A percentile compares a stretch with the other conserved stretches of the same genome.
phyloP scores from a whole-genome alignment of 2,329 filamentous ascomycete species.

The Fusarium sp. region DNA sequence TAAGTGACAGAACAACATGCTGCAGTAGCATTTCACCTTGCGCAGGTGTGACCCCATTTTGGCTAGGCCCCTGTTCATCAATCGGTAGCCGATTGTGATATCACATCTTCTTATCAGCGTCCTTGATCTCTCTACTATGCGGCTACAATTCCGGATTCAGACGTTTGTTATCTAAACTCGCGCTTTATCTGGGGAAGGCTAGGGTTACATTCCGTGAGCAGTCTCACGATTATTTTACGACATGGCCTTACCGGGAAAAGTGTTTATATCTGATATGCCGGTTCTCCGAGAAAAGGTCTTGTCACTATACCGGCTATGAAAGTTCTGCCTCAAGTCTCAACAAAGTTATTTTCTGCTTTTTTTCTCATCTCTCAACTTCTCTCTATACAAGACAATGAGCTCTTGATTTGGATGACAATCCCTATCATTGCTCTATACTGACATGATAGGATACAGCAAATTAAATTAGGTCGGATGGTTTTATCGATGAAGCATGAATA shows the following conservation, averaged over 20 bases:
- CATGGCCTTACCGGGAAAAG: not conserved
- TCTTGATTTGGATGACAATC: too few species aligned
- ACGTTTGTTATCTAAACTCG: constrained; percentile 33
- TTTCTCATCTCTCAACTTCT: too few species aligned
- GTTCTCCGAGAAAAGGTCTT: too few species aligned
- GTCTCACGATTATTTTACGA: not conserved
- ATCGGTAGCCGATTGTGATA: constrained; percentile 5
- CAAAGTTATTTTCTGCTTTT: too few species aligned
- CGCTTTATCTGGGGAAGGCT: constrained; percentile 14
- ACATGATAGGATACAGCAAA: too few species aligned
- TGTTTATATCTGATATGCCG: too few species aligned
- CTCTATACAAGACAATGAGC: too few species aligned
- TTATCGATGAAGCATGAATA: too few species aligned
- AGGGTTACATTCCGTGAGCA: constrained; percentile 11
- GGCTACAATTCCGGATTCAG: constrained; percentile 8
- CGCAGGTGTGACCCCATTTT: constrained; percentile 5
- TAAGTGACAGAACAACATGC: not conserved
- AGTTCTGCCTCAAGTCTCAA: too few species aligned
- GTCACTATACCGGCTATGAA: too few species aligned
- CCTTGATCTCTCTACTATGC: not conserved
- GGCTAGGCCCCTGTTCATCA: constrained; percentile 32
- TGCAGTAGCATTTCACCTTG: not conserved
- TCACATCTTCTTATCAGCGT: constrained; percentile 10
- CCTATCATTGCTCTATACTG: too few species aligned
- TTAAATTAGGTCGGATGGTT: too few species aligned